A percentile compares a stretch with the other conserved stretches of the same genome.
Conservation (phyloP, 139 green algal species). For the Coelastrella sp. region DNA sequence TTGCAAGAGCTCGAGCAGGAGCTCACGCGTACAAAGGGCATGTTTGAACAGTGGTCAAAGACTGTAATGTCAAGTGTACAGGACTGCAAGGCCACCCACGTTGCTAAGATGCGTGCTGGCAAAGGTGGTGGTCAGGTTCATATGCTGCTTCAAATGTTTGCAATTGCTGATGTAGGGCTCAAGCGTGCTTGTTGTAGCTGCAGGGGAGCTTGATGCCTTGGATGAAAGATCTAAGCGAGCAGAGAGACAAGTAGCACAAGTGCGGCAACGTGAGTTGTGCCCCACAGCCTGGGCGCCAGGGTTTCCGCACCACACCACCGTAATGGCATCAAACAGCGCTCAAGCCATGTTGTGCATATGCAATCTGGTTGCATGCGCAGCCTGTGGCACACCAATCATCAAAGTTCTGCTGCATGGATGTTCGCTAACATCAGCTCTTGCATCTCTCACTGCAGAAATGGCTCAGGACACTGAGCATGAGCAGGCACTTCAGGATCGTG, state of each 20-base stretch:
- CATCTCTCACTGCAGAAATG: constrained; percentile 1
- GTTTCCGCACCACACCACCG: no score
- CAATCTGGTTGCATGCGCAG: no score
- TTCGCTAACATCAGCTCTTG: not conserved
- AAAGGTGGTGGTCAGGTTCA: constrained; percentile 6
- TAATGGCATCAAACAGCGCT: no score
- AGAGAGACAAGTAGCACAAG: constrained; percentile 35
- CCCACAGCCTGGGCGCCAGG: not conserved
- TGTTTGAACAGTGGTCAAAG: constrained; percentile 33
- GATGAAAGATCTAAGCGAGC: constrained; percentile 19
- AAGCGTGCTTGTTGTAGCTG: not conserved
- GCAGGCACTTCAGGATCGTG: constrained; percentile 31
- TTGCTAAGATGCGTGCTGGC: not conserved
- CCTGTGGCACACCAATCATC: no score
- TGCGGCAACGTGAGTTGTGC: constrained; percentile 33
- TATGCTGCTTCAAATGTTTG: not conserved
- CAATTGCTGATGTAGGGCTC: not conserved
- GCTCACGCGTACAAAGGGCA: constrained; percentile 19
- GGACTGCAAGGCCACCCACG: constrained; percentile 22
- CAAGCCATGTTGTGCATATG: no score
- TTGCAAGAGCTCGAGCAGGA: constrained; percentile 38
- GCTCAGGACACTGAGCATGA: constrained; percentile 16
- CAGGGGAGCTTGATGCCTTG: constrained; percentile 25
- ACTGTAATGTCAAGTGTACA: not conserved
- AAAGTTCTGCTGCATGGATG: no score